Base-by-base conservation (phyloP, 306 rosid species). In the Cercis canadensis region DNA sequence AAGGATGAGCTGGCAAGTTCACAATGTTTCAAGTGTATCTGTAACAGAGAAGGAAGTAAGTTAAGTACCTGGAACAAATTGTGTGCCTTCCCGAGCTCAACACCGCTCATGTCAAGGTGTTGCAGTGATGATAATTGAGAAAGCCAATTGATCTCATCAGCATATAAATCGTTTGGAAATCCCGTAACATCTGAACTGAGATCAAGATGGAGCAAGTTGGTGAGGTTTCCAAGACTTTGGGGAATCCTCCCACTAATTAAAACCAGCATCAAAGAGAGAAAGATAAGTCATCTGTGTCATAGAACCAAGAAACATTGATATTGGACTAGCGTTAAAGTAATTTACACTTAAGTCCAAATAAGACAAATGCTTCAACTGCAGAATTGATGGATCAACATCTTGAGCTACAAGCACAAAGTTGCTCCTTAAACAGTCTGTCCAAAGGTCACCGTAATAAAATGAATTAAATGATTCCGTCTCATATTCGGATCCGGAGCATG, bases 121-220 rank as follows among this genome's bases (percentile, higher is more conserved):
- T 36, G 44, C 12, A 73, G 7, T 14, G 34, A 39, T 0, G 15
- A 11, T n/a, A 73, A 56, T 13, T 33, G 4, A 10, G 63, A 40
- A n/a, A 74, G 7, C 65, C 57, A 74, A 16, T 21, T 39, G 55
- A 31, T 2, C 7, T 32, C 54, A n/a, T 52, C 44, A 16, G 0
- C 16, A 32, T 21, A 8, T 9, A 56, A 56, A n/a, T 8, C 3
- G 29, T 24, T 31, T 4, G 68, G n/a, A n/a, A n/a, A n/a, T n/a
- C n/a, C n/a, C n/a, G n/a, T n/a, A n/a, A n/a, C n/a, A n/a, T n/a
- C n/a, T n/a, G 10, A 40, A 21, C 55, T 15, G 31, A 31, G 37
- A 43, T 5, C 17, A 47, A 62, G 74, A 62, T 24, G 70, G 15
- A 5, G 19, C 56, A 39, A n/a, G 57, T 34, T 66, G 24, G 14